Evolutionary conservation across 2,329 filamentous ascomycete genomes (phyloP), one percentile per base, ranked within the genome.

Genomic region (Arthrobotrys musiformis): DNA sequence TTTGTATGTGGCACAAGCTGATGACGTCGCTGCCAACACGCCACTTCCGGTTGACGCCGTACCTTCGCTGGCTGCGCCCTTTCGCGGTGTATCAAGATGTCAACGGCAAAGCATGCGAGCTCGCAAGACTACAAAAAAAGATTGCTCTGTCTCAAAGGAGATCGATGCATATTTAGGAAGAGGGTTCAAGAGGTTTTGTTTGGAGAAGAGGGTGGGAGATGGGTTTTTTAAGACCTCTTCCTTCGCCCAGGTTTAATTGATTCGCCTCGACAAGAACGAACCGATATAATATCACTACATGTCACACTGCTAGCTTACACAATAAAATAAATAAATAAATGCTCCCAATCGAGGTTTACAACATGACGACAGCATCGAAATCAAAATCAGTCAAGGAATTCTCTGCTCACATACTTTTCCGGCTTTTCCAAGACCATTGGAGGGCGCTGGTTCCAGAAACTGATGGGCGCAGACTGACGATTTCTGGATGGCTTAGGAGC

Each of bases 361-460:
- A 54, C 54, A 68, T 75, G 70, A 75, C 62, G 70, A 68, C 70
- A 63, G 26, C 64, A 44, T n/a, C n/a, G n/a, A n/a, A n/a, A n/a
- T 19, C 11, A 28, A 26, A 17, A 24, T 2, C 8, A 42, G 11
- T n/a, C n/a, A 42, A 42, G 5, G n/a, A 42, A 42, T 19, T 42
- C 6, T 42, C 40, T 42, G 40, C 7, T 15, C 40, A n/a, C 6
- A 7, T 17, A 42, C n/a, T 8, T 42, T 62, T 62, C 58, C 58
- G 58, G 58, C 40, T 13, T 48, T 35, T 56, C 50, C 50, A 56
- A 62, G 58, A 7, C 58, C 28, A 40, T n/a, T 17, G 26, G 30
- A 50, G 5, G 13, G 9, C 26, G 52, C 52, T 69, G 64, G 40
- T 72, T 72, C 26, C 17, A 64, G 68, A 48, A 63, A 64, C 19